Conservation (phyloP, 495 filamentous ascomycete genomes). For the Annulohypoxylon bovei region DNA sequence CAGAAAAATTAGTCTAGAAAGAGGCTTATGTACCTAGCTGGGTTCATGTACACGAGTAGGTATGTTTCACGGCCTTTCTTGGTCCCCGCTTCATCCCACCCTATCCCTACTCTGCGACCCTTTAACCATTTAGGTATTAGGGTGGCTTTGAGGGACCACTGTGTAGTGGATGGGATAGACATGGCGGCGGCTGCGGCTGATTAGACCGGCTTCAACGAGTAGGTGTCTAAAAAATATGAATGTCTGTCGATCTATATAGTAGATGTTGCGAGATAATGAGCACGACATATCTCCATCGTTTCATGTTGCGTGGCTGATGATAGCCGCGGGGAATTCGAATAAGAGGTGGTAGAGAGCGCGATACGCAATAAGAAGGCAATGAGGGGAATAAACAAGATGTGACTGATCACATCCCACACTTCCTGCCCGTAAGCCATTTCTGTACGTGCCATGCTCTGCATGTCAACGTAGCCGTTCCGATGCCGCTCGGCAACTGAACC, state of each 20-base stretch:
- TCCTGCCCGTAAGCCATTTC: background rate
- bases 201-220: background rate
- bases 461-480: slow-evolving; percentile 36
- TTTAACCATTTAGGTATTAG: slow-evolving; percentile 1
- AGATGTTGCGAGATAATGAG: slow-evolving; percentile 18
- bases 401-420: slow-evolving; percentile 25
- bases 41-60: slow-evolving; percentile 9
- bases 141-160: background rate
- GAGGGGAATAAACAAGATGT: slow-evolving; percentile 7
- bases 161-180: background rate
- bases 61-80: slow-evolving; percentile 13
- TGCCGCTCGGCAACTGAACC: slow-evolving; percentile 37
- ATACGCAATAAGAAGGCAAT: background rate
- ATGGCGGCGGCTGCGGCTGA: slow-evolving; percentile 4
- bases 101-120: background rate
- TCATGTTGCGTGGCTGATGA: background rate
- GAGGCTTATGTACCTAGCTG: background rate
- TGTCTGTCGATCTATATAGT: background rate
- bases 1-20: background rate
- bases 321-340: background rate
- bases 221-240: background rate
- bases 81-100: slow-evolving; percentile 7
- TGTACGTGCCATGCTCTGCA: slow-evolving; percentile 12
- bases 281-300: background rate
- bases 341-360: background rate